Evolutionary conservation across 768 basidiomycete genomes (phyloP), one percentile per base, ranked within the genome.

Genomic region (Butyriboletus loyo): DNA sequence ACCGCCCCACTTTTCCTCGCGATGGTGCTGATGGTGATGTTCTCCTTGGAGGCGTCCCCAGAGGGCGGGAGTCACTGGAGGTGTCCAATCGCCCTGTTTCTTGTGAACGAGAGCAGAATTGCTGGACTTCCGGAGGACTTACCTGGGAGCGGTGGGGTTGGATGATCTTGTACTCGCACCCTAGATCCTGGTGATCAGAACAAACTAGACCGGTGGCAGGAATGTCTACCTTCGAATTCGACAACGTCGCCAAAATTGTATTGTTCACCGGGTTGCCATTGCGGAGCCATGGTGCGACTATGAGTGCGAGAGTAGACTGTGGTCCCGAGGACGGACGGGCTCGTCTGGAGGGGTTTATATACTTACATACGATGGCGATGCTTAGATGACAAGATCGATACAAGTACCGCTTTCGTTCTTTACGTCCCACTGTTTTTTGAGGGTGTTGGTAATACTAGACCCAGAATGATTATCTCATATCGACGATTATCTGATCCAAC

Each of bases 81-180:
- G 89, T 24, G 82, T 67, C 89, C 89, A 91, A 57, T 87, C 85
- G 25, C 73, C 56, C 86, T 89, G 59, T 39, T 6, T 22, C 37
- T 10, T 11, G 42, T 62, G 19, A 59, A 48, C 28, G 36, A 58
- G 50, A 34, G 39, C 6, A 30, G 44, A 24, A 32, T 17, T 9
- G 19, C 4, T 11, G 31, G 22, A n/a, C 24, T 8, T 37, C 17
- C n/a, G 19, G 25, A 44, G 8, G 25, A 54, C 64, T 50, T 56
- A 81, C 86, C 77, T 87, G 84, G 28, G 87, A 87, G 48, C 63
- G 70, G 71, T 90, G 88, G 9, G 85, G 73, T 62, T 88, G 86
- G 57, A 89, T 81, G 68, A 85, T 85, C 68, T 81, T 84, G 75
- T 88, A 90, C 37, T 67, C 70, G 56, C 68, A 64, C 36, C 80